These are phyloP conservation scores for Komagataella phaffii DNA, from an alignment of 805 yeast species.

Conservation along the genomic window DNA sequence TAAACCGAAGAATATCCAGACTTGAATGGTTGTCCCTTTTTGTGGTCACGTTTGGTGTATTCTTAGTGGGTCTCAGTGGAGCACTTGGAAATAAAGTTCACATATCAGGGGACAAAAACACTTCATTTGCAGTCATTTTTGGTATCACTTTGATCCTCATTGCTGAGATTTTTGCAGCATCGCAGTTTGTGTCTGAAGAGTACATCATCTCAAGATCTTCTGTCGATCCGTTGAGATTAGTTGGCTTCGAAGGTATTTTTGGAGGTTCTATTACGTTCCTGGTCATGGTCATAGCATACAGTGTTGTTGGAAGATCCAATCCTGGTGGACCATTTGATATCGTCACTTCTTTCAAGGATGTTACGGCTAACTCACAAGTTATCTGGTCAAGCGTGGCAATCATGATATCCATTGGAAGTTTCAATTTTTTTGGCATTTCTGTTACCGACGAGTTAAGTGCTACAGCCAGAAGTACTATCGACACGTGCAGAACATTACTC, in stretches of 20 bases:
- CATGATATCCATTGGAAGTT: constrained; percentile 59
- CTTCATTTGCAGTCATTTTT: constrained; percentile 20
- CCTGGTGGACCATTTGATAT: constrained; percentile 41
- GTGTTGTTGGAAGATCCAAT: constrained; percentile 22
- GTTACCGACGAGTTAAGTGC: constrained; percentile 56
- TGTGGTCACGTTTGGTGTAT: constrained; percentile 58
- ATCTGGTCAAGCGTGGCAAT: constrained; percentile 42
- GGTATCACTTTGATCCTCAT: constrained; percentile 47
- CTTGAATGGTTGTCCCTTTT: constrained; percentile 57
- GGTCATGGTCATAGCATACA: constrained; percentile 29
- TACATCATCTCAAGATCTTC: constrained; percentile 39
- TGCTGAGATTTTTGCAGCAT: constrained; percentile 59
- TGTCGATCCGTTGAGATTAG: constrained; percentile 49
- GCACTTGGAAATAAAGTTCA: constrained; percentile 16
- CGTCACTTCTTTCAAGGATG: constrained; percentile 31
- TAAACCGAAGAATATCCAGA: constrained; percentile 38
- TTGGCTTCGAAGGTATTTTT: constrained; percentile 63
- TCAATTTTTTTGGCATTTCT: constrained; percentile 64
- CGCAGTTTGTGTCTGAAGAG: constrained; percentile 72
- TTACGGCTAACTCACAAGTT: constrained; percentile 29
- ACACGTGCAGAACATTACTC: constrained; percentile 59
- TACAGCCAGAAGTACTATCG: constrained; percentile 68
- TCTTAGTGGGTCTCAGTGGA: constrained; percentile 64
- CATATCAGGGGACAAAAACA: constrained; percentile 3
- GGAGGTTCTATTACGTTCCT: constrained; percentile 35